A percentile compares a stretch with the other conserved stretches of the same genome.
phyloP scores from a whole-genome alignment of 83 land plant species.

The Picea mariana region DNA sequence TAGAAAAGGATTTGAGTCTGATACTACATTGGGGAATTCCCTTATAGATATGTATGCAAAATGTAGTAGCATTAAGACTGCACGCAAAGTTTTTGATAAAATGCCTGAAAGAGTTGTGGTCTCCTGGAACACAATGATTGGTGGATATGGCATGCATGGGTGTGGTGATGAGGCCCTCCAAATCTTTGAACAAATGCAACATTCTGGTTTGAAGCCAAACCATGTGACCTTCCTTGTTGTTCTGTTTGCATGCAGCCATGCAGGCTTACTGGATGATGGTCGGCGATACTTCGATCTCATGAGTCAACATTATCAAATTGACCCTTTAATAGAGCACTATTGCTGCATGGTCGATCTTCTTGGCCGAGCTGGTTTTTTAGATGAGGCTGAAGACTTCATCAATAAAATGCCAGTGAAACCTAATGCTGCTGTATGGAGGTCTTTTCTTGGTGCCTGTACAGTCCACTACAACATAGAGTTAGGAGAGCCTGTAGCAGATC shows the following conservation, averaged over 20 bases:
- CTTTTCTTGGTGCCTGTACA: not conserved
- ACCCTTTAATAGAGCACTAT: not conserved
- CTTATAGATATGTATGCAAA: constrained; percentile 13
- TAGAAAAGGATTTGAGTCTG: not conserved
- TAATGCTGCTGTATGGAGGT: not conserved
- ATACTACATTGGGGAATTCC: not conserved
- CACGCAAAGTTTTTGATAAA: not conserved
- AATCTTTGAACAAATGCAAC: constrained; percentile 8
- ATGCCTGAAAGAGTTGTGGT: not conserved
- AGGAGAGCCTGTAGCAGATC: constrained; percentile 1
- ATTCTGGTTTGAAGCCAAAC: not conserved
- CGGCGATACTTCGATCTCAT: not conserved
- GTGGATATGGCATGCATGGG: constrained; percentile 12
- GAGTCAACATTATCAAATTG: not conserved
- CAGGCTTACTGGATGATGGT: not conserved
- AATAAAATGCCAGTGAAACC: constrained; percentile 3
- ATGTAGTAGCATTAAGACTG: not conserved
- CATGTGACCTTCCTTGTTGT: constrained; percentile 7
- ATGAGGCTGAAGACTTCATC: not conserved
- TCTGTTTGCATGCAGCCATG: constrained; percentile 9
- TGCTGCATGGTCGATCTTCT: constrained; percentile 5
- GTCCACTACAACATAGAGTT: not conserved
- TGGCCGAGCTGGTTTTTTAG: not conserved
- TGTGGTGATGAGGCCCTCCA: not conserved
- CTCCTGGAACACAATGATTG: constrained; percentile 6